Evolutionary conservation across 495 filamentous ascomycete species (phyloP), one percentile per base, ranked within the genome.

Genomic region (Tuber brumale): DNA sequence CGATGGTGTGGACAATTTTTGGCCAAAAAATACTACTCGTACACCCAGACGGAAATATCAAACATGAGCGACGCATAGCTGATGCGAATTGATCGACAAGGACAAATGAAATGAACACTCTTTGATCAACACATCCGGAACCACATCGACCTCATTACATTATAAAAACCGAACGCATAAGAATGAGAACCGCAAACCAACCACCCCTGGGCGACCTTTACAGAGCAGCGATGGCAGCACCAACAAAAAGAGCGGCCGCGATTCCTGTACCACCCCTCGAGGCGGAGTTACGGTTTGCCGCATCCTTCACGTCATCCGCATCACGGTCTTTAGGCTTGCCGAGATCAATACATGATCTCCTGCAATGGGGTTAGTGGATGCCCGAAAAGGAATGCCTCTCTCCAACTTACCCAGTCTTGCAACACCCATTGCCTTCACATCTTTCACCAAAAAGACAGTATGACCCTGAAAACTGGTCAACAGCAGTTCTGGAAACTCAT

Each of bases 121-220:
- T 31, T 66, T 31, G 57, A 66, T 31, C 27, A 66, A 66, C 57
- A 66, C 57, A 18, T 31, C 57, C 27, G 57, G 57, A 66, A 66
- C 57, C 57, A 16, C 57, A 66, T 27, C n/a, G 27, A 66, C 57
- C 57, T 66, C 57, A 66, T 66, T 66, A 66, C 57, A 66, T 31
- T 27, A 66, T 35, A 18, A 6, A 66, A 31, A 27, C n/a, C n/a
- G 12, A 31, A 6, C 48, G 27, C 23, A 57, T 57, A 10, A 35
- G 12, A 16, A 31, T 1, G 57, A 66, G 27, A 66, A 66, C 27
- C 0, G 5, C 57, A 31, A 27, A 5, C 57, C 12, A 27, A 5
- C 57, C 12, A n/a, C 57, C 57, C 10, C n/a, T 16, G 3, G 18
- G 4, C 1, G 10, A 6, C 10, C 27, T 1, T 31, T 16, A 66